These are phyloP conservation scores for Monosporascus sp. DNA, from an alignment of 2,329 filamentous ascomycete species.

Conservation along the genomic window DNA sequence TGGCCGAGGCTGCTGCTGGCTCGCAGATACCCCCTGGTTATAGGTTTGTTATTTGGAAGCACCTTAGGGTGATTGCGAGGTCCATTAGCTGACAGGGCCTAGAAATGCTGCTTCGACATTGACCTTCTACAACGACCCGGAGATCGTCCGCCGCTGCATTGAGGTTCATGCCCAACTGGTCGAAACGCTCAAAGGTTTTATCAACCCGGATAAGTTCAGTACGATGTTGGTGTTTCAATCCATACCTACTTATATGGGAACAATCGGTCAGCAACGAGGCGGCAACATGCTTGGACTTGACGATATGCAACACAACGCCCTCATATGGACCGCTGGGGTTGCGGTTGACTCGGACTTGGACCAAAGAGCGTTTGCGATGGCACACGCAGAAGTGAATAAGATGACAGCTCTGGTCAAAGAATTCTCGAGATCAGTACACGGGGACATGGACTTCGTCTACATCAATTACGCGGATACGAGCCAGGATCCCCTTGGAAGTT, in stretches of 20 bases:
- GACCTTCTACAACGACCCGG: constrained; percentile 15
- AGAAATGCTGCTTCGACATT: constrained; percentile 15
- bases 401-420: constrained; percentile 14
- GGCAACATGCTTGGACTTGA: constrained; percentile 25
- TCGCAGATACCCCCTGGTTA: constrained; percentile 10
- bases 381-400: constrained; percentile 9
- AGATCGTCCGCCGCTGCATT: constrained; percentile 11
- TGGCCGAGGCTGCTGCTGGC: constrained; percentile 14
- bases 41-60: constrained; percentile 8
- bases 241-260: constrained; percentile 15
- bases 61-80: neutral
- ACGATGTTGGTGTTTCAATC: constrained; percentile 18
- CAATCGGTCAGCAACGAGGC: constrained; percentile 12
- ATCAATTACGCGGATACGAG: constrained; percentile 27
- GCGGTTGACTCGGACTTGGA: constrained; percentile 6
- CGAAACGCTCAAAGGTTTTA: constrained; percentile 8
- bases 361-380: constrained; percentile 8
- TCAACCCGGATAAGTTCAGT: constrained; percentile 13
- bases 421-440: constrained; percentile 13
- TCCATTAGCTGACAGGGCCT: constrained; percentile 1
- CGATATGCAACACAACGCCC: constrained; percentile 10
- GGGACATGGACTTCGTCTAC: constrained; percentile 24
- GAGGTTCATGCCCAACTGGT: constrained; percentile 11
- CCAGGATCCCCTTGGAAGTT: constrained; percentile 24
- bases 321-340: constrained; percentile 17